These are phyloP conservation scores for Aspergillus vadensis DNA, from an alignment of 2,329 filamentous ascomycete species.

Conservation along the genomic window DNA sequence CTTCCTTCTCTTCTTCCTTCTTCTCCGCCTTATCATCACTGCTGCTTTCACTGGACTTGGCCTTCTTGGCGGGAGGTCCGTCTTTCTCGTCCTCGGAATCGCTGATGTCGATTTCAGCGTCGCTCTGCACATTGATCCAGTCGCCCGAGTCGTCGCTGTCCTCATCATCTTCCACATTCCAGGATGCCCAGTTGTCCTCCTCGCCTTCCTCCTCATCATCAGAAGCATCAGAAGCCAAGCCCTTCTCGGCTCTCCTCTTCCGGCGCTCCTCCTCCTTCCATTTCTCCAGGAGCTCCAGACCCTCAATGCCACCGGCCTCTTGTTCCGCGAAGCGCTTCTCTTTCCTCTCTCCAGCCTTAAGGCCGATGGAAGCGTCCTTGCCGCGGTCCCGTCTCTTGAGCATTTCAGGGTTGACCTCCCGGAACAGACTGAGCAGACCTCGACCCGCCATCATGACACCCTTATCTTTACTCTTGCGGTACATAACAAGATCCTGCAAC, in stretches of 20 bases:
- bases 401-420: slow-evolving; percentile 87
- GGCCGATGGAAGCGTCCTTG: slow-evolving; percentile 82
- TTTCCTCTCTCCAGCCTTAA: slow-evolving; percentile 73
- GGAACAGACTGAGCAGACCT: slow-evolving; percentile 84
- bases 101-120: slow-evolving; percentile 73
- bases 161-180: slow-evolving; percentile 61
- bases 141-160: slow-evolving; percentile 75
- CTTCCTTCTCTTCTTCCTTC: slow-evolving; percentile 33
- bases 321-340: slow-evolving; percentile 83
- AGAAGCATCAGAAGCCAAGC: slow-evolving; percentile 62
- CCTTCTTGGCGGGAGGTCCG: slow-evolving; percentile 63
- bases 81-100: slow-evolving; percentile 72
- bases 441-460: slow-evolving; percentile 98
- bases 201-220: slow-evolving; percentile 64
- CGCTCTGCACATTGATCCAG: slow-evolving; percentile 88
- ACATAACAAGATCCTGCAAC: slow-evolving; percentile 93
- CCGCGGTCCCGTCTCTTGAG: slow-evolving; percentile 87
- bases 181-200: slow-evolving; percentile 60
- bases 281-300: slow-evolving; percentile 83
- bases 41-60: slow-evolving; percentile 47
- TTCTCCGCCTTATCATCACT: slow-evolving; percentile 29
- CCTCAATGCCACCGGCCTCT: slow-evolving; percentile 79
- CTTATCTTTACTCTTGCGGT: slow-evolving; percentile 97
- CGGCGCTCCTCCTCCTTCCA: slow-evolving; percentile 91
- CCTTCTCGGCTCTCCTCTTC: slow-evolving; percentile 69